Evolutionary conservation across 2,329 filamentous ascomycete genomes (phyloP), one percentile per base, ranked within the genome.

Genomic region (Biscogniauxia marginata): DNA sequence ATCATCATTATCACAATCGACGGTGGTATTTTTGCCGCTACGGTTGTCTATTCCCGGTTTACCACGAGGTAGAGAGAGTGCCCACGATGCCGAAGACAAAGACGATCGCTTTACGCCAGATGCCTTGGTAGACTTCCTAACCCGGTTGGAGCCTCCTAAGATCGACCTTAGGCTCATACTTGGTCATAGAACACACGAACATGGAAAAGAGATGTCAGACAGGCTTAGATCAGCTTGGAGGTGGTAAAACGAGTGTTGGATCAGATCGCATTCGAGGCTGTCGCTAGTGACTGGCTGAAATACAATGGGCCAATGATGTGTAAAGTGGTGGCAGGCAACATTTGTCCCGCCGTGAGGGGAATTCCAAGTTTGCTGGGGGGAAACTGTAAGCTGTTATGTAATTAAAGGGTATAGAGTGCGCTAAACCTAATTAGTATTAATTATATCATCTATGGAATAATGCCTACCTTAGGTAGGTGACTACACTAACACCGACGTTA

Each of bases 101-200:
- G 64, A 60, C 9, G 61, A 52, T 9, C 51, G 57, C 49, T 65
- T 68, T 60, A 62, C 56, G 55, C 62, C 61, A 16, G 62, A 55
- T 49, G 55, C 62, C 48, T 64, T 63, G 9, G 66, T 54, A 7
- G 65, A 55, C 59, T 71, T 72, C 59, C 60, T 71, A 70, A 71
- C 66, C 67, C 67, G 69, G 62, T 62, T 63, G 52, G 68, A 68
- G 58, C 68, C 63, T 52, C 70, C 63, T 53, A 72, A 57, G 61
- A 69, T 69, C 52, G 63, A 64, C 57, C 66, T 62, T 55, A 72
- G 52, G 53, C 67, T 68, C 69, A 71, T 71, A 48, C 58, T 58
- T 45, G 21, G 22, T 25, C 25, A 39, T 23, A 13, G 47, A 51
- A 50, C 64, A 59, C 62, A 70, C 69, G 67, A n/a, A n/a, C n/a